These are phyloP conservation scores for Cicer chorassanicum DNA, from an alignment of 306 rosid genomes.

Conservation along the genomic window DNA sequence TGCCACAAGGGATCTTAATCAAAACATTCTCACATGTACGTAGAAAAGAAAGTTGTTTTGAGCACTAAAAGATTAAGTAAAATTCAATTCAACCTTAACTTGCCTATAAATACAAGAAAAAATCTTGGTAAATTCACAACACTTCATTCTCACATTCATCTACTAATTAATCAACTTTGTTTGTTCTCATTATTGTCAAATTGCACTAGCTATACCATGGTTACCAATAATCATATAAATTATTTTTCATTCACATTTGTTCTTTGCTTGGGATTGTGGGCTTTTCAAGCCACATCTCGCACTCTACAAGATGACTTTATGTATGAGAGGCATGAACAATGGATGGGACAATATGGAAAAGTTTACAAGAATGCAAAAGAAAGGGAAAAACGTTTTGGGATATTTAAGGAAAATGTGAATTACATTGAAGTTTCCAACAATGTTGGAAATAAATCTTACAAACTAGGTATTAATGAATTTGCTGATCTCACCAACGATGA, in stretches of 20 bases:
- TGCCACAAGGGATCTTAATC: background rate
- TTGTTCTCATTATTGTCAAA: background rate
- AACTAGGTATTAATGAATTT: background rate
- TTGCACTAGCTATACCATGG: background rate
- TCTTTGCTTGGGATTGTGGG: background rate
- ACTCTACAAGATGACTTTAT: conserved; percentile 1
- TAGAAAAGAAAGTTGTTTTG: background rate
- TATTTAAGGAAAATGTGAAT: conserved; percentile 16
- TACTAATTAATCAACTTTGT: background rate
- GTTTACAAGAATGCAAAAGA: background rate
- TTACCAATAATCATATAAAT: background rate
- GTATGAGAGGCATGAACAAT: conserved; percentile 2
- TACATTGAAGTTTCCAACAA: background rate
- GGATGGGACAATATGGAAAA: background rate
- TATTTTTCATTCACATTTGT: background rate
- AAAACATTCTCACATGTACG: background rate
- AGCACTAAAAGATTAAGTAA: background rate
- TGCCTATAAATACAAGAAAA: background rate
- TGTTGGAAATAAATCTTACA: conserved; percentile 1
- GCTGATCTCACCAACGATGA: background rate
- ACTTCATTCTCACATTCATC: background rate
- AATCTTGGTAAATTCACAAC: background rate
- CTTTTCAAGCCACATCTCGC: conserved; percentile 16
- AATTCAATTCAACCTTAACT: background rate
- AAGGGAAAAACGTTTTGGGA: background rate